phyloP scores from a whole-genome alignment of 2,329 filamentous ascomycete genomes.

The Nakataea oryzae region DNA sequence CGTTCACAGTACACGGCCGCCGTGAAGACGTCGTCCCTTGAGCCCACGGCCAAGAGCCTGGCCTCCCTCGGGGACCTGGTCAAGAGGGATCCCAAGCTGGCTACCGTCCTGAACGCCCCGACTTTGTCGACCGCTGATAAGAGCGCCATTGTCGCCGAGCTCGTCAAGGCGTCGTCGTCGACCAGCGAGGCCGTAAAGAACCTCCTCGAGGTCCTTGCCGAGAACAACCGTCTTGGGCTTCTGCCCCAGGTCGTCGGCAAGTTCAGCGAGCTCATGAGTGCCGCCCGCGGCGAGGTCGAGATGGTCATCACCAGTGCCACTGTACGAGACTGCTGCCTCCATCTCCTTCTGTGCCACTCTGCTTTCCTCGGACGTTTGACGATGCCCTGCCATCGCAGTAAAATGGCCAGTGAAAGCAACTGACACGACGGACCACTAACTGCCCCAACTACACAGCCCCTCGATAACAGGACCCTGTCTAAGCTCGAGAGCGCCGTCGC shows the following conservation, averaged over 20 bases:
- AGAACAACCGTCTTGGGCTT: conserved; percentile 89
- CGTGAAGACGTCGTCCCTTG: conserved; percentile 76
- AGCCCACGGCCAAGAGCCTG: conserved; percentile 74
- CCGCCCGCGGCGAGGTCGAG: conserved; percentile 86
- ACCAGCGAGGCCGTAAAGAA: conserved; percentile 84
- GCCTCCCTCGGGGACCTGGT: conserved; percentile 59
- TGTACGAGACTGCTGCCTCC: conserved; percentile 41
- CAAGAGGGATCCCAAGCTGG: conserved; percentile 76
- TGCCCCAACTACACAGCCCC: conserved; percentile 41
- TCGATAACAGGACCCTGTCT: conserved; percentile 77
- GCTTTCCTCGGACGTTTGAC: too few relatives aligned
- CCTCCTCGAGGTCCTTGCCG: conserved; percentile 80
- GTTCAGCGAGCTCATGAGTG: conserved; percentile 79
- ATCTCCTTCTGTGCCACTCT: too few relatives aligned
- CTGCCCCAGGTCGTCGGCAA: conserved; percentile 77
- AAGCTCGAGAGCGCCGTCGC: conserved; percentile 79
- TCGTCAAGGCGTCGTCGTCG: conserved; percentile 65
- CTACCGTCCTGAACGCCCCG: conserved; percentile 64
- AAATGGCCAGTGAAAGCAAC: background rate
- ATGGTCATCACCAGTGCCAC: conserved; percentile 82
- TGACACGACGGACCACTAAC: conserved; percentile 8
- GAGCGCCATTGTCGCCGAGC: conserved; percentile 73
- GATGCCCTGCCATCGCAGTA: background rate
- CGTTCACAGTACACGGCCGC: conserved; percentile 79
- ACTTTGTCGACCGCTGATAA: conserved; percentile 75